Evolutionary conservation across 2,329 filamentous ascomycete species (phyloP).

Genomic region (Trichoderma sp.): DNA sequence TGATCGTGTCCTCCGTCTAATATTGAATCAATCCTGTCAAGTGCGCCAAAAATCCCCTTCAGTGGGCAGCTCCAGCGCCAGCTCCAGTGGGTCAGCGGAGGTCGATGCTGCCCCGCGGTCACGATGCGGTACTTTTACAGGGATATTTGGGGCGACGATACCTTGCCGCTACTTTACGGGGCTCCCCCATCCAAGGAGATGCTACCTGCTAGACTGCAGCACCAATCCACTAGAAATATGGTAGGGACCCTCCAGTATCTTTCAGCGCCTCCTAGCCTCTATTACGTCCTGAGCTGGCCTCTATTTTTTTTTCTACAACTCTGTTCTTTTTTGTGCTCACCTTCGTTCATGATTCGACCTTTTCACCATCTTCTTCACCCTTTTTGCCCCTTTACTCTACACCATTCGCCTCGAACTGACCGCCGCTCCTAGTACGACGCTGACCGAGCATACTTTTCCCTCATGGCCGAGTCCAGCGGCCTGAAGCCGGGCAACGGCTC

Average conservation of each 20-base stretch:
- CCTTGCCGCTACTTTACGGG: constrained; percentile 20
- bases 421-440: constrained; percentile 15
- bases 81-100: background rate
- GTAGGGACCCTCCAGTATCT: constrained; percentile 8
- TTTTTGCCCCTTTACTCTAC: background rate
- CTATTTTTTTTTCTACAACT: constrained; percentile 7
- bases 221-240: constrained; percentile 24
- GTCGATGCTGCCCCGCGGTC: constrained; percentile 11
- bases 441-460: constrained; percentile 29
- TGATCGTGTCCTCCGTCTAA: background rate
- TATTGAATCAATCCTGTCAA: background rate
- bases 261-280: background rate
- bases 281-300: constrained; percentile 6
- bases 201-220: constrained; percentile 22
- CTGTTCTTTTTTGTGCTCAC: background rate
- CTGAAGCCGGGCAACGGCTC: constrained; percentile 45
- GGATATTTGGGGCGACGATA: constrained; percentile 6
- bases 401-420: constrained; percentile 10
- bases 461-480: constrained; percentile 42
- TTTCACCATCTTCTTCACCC: background rate
- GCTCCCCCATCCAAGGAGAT: constrained; percentile 8
- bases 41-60: constrained; percentile 8
- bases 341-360: background rate
- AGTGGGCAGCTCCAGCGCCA: background rate
- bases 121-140: constrained; percentile 17